Evolutionary conservation across 2,329 filamentous ascomycete species (phyloP).

Genomic region (Penicillium sp.): DNA sequence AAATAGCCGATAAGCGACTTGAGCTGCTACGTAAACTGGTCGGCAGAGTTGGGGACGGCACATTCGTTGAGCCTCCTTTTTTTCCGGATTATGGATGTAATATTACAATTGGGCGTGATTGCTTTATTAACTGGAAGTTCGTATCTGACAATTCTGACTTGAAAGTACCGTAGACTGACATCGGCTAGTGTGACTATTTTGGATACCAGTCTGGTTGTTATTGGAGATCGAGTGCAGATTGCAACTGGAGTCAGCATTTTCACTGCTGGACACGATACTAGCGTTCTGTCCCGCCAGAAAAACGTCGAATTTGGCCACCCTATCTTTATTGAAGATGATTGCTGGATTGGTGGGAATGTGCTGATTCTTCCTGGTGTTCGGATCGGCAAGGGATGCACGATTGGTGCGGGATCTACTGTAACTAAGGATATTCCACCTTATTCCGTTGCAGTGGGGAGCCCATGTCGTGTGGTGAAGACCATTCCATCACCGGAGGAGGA

Average conservation of each 20-base stretch:
- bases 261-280: slow-evolving; percentile 54
- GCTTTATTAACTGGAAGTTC: slow-evolving; percentile 36
- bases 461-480: slow-evolving; percentile 19
- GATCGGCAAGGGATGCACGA: slow-evolving; percentile 33
- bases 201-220: slow-evolving; percentile 54
- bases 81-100: slow-evolving; percentile 36
- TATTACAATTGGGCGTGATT: slow-evolving; percentile 30
- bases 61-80: slow-evolving; percentile 35
- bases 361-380: slow-evolving; percentile 40
- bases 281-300: slow-evolving; percentile 49
- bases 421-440: slow-evolving; percentile 38
- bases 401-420: slow-evolving; percentile 4
- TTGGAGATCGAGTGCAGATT: slow-evolving; percentile 55
- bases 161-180: not conserved
- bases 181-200: slow-evolving; percentile 54
- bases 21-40: slow-evolving; percentile 29
- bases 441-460: slow-evolving; percentile 31
- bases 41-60: slow-evolving; percentile 29
- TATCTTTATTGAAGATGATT: slow-evolving; percentile 66
- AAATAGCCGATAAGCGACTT: slow-evolving; percentile 26
- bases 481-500: slow-evolving; percentile 23
- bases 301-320: slow-evolving; percentile 66
- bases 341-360: slow-evolving; percentile 48
- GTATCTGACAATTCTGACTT: not conserved
- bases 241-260: slow-evolving; percentile 56